phyloP scores from a whole-genome alignment of 129 eudicot species.

The Apium graveolens region DNA sequence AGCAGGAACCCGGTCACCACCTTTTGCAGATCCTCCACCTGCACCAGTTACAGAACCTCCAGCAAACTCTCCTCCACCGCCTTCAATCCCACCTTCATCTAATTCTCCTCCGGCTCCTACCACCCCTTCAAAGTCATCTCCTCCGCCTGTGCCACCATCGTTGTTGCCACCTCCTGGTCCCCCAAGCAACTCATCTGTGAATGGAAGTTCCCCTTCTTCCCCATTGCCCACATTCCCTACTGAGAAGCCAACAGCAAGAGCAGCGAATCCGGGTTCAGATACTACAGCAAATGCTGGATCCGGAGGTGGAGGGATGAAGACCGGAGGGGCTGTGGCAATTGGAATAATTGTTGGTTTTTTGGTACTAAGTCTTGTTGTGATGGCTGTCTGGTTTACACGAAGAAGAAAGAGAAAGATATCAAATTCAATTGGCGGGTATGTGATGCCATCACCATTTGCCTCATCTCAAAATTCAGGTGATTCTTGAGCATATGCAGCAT shows the following conservation, averaged over 20 bases:
- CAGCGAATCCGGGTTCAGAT: slow-evolving; percentile 31
- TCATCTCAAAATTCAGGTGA: slow-evolving; percentile 90
- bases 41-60: slow-evolving; percentile 41
- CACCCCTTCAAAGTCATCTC: slow-evolving; percentile 25
- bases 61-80: slow-evolving; percentile 25
- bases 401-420: slow-evolving; percentile 49
- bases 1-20: slow-evolving; percentile 21
- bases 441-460: slow-evolving; percentile 69
- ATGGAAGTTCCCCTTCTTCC: slow-evolving; percentile 20
- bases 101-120: slow-evolving; percentile 27
- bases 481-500: neutral
- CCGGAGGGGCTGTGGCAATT: slow-evolving; percentile 42
- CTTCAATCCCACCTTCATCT: slow-evolving; percentile 19
- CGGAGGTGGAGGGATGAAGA: slow-evolving; percentile 23
- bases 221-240: slow-evolving; percentile 39
- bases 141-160: slow-evolving; percentile 31
- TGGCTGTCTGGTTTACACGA: slow-evolving; percentile 53
- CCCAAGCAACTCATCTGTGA: slow-evolving; percentile 25
- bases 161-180: slow-evolving; percentile 21
- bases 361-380: slow-evolving; percentile 43
- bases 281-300: slow-evolving; percentile 23
- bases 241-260: slow-evolving; percentile 58
- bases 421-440: slow-evolving; percentile 32
- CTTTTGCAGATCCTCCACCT: slow-evolving; percentile 41
- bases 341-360: slow-evolving; percentile 52